Percentiles rank a stretch among this genome's conserved stretches.
Conservation (phyloP, 2,329 filamentous ascomycete genomes). For the Monilinia laxa region DNA sequence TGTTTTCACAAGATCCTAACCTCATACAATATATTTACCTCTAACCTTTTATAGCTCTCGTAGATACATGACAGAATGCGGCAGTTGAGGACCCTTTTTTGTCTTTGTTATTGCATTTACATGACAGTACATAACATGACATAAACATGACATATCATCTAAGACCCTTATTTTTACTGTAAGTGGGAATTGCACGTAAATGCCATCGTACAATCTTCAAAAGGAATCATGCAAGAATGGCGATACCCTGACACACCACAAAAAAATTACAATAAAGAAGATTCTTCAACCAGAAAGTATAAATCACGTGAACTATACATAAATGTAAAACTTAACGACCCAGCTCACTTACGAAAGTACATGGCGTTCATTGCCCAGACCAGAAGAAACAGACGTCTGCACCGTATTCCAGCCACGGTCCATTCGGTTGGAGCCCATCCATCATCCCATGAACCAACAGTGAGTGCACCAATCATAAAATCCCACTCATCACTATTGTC, state of each 20-base stretch:
- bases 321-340: not conserved
- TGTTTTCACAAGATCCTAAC: not conserved
- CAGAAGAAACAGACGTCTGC: not conserved
- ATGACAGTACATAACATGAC: conserved; percentile 7
- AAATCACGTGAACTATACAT: conserved; percentile 8
- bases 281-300: conserved; percentile 6
- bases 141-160: conserved; percentile 1
- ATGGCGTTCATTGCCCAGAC: not conserved
- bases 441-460: not conserved
- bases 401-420: conserved; percentile 8
- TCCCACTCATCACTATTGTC: not conserved
- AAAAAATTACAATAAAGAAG: not conserved
- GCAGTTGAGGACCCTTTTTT: not conserved
- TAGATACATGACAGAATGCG: not conserved
- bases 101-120: not conserved
- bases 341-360: not conserved
- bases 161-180: not conserved
- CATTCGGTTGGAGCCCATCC: not conserved
- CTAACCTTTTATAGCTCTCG: not conserved
- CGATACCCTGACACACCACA: not conserved
- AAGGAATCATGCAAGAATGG: not conserved
- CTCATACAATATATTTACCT: not conserved
- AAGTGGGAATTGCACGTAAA: not conserved
- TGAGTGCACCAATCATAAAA: not conserved
- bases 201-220: not conserved